phyloP scores from a whole-genome alignment of 2,329 filamentous ascomycete species.

The Colletotrichum destructivum region DNA sequence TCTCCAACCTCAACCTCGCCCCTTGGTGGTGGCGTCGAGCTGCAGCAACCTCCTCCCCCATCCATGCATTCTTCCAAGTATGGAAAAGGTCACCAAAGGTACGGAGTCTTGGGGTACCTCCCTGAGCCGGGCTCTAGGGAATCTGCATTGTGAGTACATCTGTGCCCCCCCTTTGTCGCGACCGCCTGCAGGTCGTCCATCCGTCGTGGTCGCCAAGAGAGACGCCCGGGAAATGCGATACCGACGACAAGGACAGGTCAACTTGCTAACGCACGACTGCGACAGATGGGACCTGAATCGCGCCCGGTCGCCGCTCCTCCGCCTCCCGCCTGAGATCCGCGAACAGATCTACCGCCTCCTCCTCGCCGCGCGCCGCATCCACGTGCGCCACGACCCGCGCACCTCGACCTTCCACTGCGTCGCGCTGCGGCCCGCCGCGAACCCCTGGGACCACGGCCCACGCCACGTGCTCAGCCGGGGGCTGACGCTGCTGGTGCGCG shows the following conservation, averaged over 20 bases:
- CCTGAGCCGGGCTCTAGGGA: conserved; percentile 36
- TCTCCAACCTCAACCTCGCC: not conserved
- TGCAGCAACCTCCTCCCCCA: conserved; percentile 1
- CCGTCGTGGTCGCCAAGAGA: too few relatives aligned
- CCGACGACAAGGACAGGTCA: not conserved
- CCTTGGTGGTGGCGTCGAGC: conserved; percentile 5
- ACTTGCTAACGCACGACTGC: not conserved
- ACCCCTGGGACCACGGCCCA: conserved; percentile 48
- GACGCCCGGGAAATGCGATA: not conserved
- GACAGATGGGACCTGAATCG: conserved; percentile 38
- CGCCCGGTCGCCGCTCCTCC: conserved; percentile 39
- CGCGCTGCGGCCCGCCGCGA: conserved; percentile 46
- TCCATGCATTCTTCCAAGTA: conserved; percentile 39
- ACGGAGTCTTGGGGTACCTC: conserved; percentile 38
- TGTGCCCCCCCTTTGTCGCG: not conserved
- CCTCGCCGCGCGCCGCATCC: conserved; percentile 44
- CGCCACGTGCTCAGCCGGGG: conserved; percentile 35
- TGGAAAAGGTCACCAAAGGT: conserved; percentile 31
- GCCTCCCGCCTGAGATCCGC: conserved; percentile 49
- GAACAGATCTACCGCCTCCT: conserved; percentile 44
- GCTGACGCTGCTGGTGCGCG: conserved; percentile 51
- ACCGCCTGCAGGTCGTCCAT: not conserved
- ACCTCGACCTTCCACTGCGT: conserved; percentile 51
- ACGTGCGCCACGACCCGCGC: conserved; percentile 43
- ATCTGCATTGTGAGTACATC: conserved; percentile 32